Conservation (phyloP, 768 basidiomycete genomes). For the Leccinellum albellum region DNA sequence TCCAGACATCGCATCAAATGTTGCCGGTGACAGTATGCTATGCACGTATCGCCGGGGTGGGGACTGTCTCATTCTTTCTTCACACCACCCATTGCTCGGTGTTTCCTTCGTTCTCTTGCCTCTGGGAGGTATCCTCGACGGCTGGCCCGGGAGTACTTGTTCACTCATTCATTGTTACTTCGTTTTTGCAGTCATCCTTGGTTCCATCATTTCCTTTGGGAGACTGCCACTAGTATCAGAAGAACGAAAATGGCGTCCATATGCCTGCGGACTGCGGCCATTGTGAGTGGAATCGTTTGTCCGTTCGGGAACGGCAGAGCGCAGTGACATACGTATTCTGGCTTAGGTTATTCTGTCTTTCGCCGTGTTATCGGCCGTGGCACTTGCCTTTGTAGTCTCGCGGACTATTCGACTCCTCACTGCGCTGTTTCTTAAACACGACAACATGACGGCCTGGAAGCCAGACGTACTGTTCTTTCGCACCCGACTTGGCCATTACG, state of each 20-base stretch:
- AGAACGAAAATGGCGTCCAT: conserved; percentile 7
- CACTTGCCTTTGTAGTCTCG: conserved; percentile 46
- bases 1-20: conserved; percentile 4
- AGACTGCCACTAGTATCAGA: neutral
- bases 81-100: conserved; percentile 10
- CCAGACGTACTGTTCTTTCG: conserved; percentile 61
- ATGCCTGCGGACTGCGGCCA: conserved; percentile 10
- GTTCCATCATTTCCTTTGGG: neutral
- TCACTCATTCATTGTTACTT: conserved; percentile 1
- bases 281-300: conserved; percentile 17
- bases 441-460: conserved; percentile 26
- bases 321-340: neutral
- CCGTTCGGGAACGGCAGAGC: neutral
- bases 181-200: neutral
- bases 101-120: conserved; percentile 24
- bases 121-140: conserved; percentile 29
- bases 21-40: neutral
- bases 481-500: conserved; percentile 68
- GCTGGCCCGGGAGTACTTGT: conserved; percentile 20
- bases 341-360: conserved; percentile 46
- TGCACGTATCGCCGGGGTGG: neutral
- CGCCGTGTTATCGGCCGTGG: conserved; percentile 51
- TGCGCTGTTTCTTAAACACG: conserved; percentile 28
- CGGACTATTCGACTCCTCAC: conserved; percentile 48
- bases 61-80: conserved; percentile 6